Evolutionary conservation across 129 eudicot genomes (phyloP), one percentile per base, ranked within the genome.

Genomic region (Pittosporum tobira): DNA sequence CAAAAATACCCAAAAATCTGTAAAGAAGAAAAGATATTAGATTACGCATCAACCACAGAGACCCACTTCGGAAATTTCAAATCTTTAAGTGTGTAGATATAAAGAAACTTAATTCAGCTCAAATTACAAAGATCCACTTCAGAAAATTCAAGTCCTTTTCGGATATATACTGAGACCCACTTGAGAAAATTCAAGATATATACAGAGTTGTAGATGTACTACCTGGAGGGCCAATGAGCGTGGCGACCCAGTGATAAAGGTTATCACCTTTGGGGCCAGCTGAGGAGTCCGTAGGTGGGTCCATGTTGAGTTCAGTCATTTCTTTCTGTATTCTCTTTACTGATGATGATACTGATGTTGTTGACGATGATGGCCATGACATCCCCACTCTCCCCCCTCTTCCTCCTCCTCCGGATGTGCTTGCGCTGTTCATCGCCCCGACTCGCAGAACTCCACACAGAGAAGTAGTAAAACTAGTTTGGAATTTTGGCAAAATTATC

Each of bases 251-350:
- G 70, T 93, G 85, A 77, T 93, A 93, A 31, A 93, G 96, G 62
- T 87, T 93, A 62, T 93, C 99, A 62, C 96, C 99, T 75, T 87
- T 93, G 59, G 99, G 96, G 21, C 96, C 96, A 28, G 99, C 99
- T 13, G 94, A 81, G 64, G 88, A 91, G 42, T 84, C 77, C 24
- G 77, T 81, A 53, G 96, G 90, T 25, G 99, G 94, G 58, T 83
- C 84, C 3, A 71, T 61, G 70, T 75, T 73, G 34, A 93, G 76
- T 64, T 93, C 99, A 22, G 83, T 76, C 94, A 93, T 73, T 64
- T 93, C 99, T 70, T 81, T 87, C 64, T 87, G 99, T 47, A 91
- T 91, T 53, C 99, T 76, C 75, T 87, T 91, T 24, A 96, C 99
- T 16, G 99, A 91, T 8, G 84, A 54, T 1, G 99, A 87, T 19